Conservation (phyloP, 495 filamentous ascomycete genomes). For the Aspergillus egyptiacus region DNA sequence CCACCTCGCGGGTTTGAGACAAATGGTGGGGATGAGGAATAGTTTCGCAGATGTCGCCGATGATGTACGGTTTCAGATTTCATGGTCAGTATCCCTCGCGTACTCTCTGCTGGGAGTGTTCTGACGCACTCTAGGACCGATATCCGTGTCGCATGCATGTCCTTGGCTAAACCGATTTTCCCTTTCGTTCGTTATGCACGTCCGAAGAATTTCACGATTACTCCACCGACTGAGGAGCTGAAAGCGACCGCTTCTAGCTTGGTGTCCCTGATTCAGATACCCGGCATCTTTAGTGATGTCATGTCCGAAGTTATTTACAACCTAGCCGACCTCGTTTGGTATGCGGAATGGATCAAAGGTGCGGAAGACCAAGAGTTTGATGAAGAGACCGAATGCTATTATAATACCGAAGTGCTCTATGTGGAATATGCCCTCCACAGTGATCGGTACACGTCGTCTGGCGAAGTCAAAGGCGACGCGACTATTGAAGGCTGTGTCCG, state of each 20-base stretch:
- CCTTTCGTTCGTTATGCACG: slow-evolving; percentile 38
- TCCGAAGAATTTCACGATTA: slow-evolving; percentile 31
- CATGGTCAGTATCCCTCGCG: slow-evolving; percentile 29
- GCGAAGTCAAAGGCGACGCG: slow-evolving; percentile 51
- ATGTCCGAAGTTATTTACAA: slow-evolving; percentile 35
- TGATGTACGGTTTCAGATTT: slow-evolving; percentile 41
- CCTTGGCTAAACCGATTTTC: slow-evolving; percentile 41
- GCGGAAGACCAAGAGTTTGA: slow-evolving; percentile 31
- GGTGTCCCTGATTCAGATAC: slow-evolving; percentile 32
- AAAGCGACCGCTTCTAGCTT: slow-evolving; percentile 33
- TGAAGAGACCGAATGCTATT: slow-evolving; percentile 41
- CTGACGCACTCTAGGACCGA: slow-evolving; percentile 35
- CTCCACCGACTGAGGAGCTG: slow-evolving; percentile 33
- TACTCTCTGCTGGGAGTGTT: neutral
- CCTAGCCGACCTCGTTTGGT: slow-evolving; percentile 37
- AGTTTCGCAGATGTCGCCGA: slow-evolving; percentile 38
- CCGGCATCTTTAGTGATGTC: slow-evolving; percentile 34
- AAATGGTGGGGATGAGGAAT: slow-evolving; percentile 42
- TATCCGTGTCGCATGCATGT: slow-evolving; percentile 43
- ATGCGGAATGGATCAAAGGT: slow-evolving; percentile 40
- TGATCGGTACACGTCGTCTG: slow-evolving; percentile 54
- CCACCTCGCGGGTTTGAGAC: slow-evolving; percentile 42
- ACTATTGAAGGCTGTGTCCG: slow-evolving; percentile 41
- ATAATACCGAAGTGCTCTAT: slow-evolving; percentile 42
- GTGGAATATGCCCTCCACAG: slow-evolving; percentile 39